These are phyloP conservation scores for Thamnidium elegans DNA, from an alignment of 192 early-diverging fungal species.

Conservation along the genomic window DNA sequence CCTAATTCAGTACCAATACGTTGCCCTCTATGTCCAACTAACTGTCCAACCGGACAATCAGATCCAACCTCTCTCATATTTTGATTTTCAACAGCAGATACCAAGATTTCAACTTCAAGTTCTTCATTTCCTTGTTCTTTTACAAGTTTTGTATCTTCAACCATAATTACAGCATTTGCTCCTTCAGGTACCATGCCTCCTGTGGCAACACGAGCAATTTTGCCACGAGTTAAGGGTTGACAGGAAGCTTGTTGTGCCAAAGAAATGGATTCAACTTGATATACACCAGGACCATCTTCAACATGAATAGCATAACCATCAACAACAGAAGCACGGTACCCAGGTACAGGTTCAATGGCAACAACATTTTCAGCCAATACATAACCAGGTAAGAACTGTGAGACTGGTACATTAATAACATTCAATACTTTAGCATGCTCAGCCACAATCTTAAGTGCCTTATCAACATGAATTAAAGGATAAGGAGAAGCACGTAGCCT, in stretches of 20 bases:
- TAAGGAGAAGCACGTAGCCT: slow-evolving; percentile 80
- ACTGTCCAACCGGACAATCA: slow-evolving; percentile 63
- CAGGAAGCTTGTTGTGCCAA: slow-evolving; percentile 49
- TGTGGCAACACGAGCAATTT: slow-evolving; percentile 79
- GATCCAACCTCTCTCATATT: slow-evolving; percentile 82
- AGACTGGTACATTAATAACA: slow-evolving; percentile 38
- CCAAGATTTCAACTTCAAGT: slow-evolving; percentile 29
- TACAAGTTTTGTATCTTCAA: slow-evolving; percentile 85
- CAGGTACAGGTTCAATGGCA: slow-evolving; percentile 75
- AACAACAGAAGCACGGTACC: slow-evolving; percentile 82
- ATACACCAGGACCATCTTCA: slow-evolving; percentile 77
- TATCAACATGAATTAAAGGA: slow-evolving; percentile 70
- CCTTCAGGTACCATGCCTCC: slow-evolving; percentile 83
- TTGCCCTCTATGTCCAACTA: slow-evolving; percentile 55
- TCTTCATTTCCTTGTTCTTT: slow-evolving; percentile 57
- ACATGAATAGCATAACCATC: slow-evolving; percentile 92
- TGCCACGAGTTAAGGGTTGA: slow-evolving; percentile 48
- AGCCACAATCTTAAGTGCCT: slow-evolving; percentile 61
- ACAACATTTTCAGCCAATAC: slow-evolving; percentile 75
- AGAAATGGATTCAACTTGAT: slow-evolving; percentile 59
- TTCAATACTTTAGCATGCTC: slow-evolving; percentile 33
- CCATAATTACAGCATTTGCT: slow-evolving; percentile 93
- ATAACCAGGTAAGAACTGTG: slow-evolving; percentile 53
- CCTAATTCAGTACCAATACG: slow-evolving; percentile 83
- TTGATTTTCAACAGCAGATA: slow-evolving; percentile 40